These are phyloP conservation scores for Wickerhamomyces tratensis DNA, from an alignment of 805 yeast species.

Conservation along the genomic window DNA sequence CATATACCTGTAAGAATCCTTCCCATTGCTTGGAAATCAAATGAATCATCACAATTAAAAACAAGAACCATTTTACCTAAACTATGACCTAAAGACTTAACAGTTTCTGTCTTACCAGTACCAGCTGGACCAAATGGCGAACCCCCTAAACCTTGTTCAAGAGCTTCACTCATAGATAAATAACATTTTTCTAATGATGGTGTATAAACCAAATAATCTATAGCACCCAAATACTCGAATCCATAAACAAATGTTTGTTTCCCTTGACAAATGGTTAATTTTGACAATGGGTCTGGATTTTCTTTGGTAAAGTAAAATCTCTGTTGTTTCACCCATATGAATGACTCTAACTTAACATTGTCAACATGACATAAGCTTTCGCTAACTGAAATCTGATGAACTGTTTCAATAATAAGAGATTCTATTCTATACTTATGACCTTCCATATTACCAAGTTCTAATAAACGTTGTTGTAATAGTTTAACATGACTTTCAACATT, in stretches of 20 bases:
- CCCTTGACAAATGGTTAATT: constrained; percentile 42
- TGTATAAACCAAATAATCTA: constrained; percentile 67
- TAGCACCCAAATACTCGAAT: constrained; percentile 72
- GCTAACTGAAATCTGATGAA: constrained; percentile 43
- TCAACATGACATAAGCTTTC: constrained; percentile 4
- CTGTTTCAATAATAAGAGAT: constrained; percentile 53
- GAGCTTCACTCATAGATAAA: constrained; percentile 62
- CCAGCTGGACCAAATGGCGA: constrained; percentile 96
- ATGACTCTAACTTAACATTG: constrained; percentile 11
- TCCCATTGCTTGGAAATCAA: constrained; percentile 72
- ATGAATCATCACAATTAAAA: constrained; percentile 85
- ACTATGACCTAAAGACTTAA: constrained; percentile 73
- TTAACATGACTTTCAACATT: background rate
- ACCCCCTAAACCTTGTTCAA: constrained; percentile 72
- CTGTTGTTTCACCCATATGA: constrained; percentile 44
- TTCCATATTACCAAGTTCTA: too few relatives aligned
- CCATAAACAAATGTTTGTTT: constrained; percentile 52
- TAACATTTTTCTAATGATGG: constrained; percentile 59
- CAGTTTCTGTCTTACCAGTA: constrained; percentile 90
- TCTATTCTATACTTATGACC: constrained; percentile 21
- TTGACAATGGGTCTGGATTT: constrained; percentile 24
- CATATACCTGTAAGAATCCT: constrained; percentile 72
- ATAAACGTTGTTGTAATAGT: constrained; percentile 7
- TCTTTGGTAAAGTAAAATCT: constrained; percentile 29
- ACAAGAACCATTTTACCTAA: constrained; percentile 78